These are phyloP conservation scores for Mortierella sp. DNA, from an alignment of 371 early-diverging fungal species.

Conservation along the genomic window DNA sequence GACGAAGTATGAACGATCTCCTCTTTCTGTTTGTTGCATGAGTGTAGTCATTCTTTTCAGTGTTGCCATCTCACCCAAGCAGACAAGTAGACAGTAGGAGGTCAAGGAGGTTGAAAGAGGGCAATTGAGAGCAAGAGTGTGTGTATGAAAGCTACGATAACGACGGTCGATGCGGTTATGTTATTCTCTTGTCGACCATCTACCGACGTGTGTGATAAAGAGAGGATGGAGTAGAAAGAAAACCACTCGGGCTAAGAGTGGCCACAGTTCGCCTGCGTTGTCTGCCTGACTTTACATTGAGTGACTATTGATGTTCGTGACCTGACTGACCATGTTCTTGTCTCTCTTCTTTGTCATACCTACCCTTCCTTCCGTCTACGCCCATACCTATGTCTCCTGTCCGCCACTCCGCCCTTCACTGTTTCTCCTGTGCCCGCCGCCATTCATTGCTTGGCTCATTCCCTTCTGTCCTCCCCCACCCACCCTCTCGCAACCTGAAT, in stretches of 20 bases:
- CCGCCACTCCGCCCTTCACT: too few species aligned
- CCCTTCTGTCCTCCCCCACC: not conserved
- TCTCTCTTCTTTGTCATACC: not conserved
- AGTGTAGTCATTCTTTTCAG: not conserved
- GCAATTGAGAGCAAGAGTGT: not conserved
- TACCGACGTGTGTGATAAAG: too few species aligned
- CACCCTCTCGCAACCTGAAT: not conserved
- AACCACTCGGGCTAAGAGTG: too few species aligned
- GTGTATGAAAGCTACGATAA: too few species aligned
- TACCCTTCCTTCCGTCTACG: not conserved
- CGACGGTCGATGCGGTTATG: too few species aligned
- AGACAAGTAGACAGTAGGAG: too few species aligned
- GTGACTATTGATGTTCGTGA: not conserved
- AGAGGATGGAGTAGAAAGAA: too few species aligned
- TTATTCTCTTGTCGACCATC: too few species aligned
- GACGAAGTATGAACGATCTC: slow-evolving; percentile 27
- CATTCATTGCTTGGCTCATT: not conserved
- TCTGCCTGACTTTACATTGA: not conserved
- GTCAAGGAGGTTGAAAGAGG: not conserved
- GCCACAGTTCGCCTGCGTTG: not conserved
- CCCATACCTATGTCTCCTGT: not conserved
- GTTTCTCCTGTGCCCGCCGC: not conserved
- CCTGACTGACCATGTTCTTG: not conserved
- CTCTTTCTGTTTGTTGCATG: not conserved
- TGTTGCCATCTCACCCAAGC: not conserved